Evolutionary conservation across 192 early-diverging fungal genomes (phyloP).

Genomic region (Linnemannia hyalina): DNA sequence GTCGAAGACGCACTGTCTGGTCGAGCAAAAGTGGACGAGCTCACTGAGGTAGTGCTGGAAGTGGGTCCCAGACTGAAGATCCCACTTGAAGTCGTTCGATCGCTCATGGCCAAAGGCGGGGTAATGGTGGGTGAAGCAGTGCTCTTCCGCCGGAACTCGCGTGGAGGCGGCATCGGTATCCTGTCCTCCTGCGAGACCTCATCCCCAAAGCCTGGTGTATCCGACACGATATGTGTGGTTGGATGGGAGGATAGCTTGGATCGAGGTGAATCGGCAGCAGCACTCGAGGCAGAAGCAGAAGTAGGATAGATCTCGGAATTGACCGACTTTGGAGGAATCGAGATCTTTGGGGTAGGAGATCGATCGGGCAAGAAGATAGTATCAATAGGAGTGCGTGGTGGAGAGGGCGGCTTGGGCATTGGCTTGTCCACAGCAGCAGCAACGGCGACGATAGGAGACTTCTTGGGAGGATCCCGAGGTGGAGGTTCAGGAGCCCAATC

Average conservation of each 20-base stretch:
- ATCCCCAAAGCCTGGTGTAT: neutral
- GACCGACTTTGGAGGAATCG: neutral
- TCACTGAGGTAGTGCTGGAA: neutral
- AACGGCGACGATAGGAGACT: neutral
- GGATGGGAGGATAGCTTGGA: neutral
- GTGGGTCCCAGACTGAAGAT: slow-evolving; percentile 19
- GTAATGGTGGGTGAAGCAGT: neutral
- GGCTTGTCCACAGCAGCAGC: neutral
- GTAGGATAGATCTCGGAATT: neutral
- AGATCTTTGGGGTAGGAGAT: neutral
- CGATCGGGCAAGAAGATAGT: neutral
- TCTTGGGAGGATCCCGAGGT: slow-evolving; percentile 29
- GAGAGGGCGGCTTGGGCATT: neutral
- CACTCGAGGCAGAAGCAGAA: neutral
- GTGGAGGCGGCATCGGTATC: slow-evolving; percentile 38
- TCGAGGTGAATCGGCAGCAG: neutral
- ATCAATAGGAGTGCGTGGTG: neutral
- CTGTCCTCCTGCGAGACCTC: slow-evolving; percentile 10
- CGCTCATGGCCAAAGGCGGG: neutral
- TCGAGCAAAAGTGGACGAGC: neutral
- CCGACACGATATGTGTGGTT: neutral
- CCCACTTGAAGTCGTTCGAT: neutral
- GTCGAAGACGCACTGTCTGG: neutral
- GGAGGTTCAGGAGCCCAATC: slow-evolving; percentile 43
- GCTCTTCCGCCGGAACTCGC: slow-evolving; percentile 45